Conservation (phyloP, 495 filamentous ascomycete genomes). For the Xylaria intraflava region DNA sequence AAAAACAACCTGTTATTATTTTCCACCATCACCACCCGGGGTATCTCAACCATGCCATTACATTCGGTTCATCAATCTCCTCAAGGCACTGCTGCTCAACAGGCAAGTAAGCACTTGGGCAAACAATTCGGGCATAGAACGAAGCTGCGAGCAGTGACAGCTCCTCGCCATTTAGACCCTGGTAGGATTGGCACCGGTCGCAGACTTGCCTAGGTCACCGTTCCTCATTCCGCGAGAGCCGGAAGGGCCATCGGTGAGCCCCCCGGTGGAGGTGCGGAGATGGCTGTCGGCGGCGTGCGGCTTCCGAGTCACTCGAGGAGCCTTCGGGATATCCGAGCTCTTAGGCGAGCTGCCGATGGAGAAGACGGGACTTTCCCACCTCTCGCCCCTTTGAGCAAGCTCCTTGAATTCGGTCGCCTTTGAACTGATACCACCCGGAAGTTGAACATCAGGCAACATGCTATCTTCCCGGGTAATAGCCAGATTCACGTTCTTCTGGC, state of each 20-base stretch:
- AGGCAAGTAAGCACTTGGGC: background rate
- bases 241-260: background rate
- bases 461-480: conserved; percentile 85
- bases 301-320: conserved; percentile 64
- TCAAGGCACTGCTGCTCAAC: too few species aligned
- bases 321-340: conserved; percentile 60
- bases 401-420: conserved; percentile 95
- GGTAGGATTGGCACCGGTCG: background rate
- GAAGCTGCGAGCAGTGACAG: background rate
- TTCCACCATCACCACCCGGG: background rate
- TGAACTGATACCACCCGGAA: conserved; percentile 84
- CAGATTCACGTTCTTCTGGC: conserved; percentile 79
- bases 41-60: background rate
- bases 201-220: conserved; percentile 7
- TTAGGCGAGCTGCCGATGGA: conserved; percentile 72
- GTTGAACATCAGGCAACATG: conserved; percentile 79
- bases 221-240: background rate
- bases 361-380: conserved; percentile 94
- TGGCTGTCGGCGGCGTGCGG: conserved; percentile 21
- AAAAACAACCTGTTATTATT: background rate
- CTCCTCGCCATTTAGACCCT: background rate
- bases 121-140: background rate
- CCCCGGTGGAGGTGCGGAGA: conserved; percentile 9
- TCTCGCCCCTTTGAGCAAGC: conserved; percentile 77
- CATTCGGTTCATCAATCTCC: too few species aligned